Base-by-base conservation (phyloP, 257 asterid species). In the Oldenlandia corymbosa region DNA sequence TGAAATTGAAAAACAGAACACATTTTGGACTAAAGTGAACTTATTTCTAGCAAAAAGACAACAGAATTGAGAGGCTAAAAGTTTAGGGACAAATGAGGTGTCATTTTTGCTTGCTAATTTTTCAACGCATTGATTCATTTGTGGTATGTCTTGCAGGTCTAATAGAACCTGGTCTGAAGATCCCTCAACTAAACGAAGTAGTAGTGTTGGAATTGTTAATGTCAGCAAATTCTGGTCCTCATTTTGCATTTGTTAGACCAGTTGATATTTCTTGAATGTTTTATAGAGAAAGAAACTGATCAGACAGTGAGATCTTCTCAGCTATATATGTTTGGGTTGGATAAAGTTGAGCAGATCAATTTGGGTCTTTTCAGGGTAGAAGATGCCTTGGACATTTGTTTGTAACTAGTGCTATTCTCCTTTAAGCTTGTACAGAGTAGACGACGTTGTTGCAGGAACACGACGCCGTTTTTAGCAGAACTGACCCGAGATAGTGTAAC, bases 151-250 rank as follows among this genome's bases (percentile, higher is more conserved):
- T 52, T 64, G 76, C 85, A 91, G 98, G 95, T 31, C 71, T 88
- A 23, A n/a, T 91, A 8, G 95, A 86, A 72, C 90, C 83, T 1
- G 83, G 95, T 30, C 86, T 83, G 34, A 83, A 79, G 78, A 80
- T 83, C 47, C 68, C 72, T 26, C 68, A 52, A 55, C 82, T 90
- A 0, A 74, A 59, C 54, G 84, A 73, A 1, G 83, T 80, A 43
- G 73, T 80, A 23, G 85, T 70, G 5, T 53, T 88, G 78, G 96
- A 91, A 77, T 74, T 88, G 74, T 75, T 91, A 78, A 81, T 84
- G 72, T 86, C 94, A 1, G 75, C 67, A 63, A 83, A 83, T 65
- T 84, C 85, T 3, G 68, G 71, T 3, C 72, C 86, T 65, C 66
- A 34, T 69, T 91, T 86, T 57, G 96, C 98, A 27, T 57, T 86